A percentile compares a stretch with the other conserved stretches of the same genome.
These are phyloP conservation scores for Rasamsonia emersonii DNA, from an alignment of 2,329 filamentous ascomycete species.

Conservation along the genomic window DNA sequence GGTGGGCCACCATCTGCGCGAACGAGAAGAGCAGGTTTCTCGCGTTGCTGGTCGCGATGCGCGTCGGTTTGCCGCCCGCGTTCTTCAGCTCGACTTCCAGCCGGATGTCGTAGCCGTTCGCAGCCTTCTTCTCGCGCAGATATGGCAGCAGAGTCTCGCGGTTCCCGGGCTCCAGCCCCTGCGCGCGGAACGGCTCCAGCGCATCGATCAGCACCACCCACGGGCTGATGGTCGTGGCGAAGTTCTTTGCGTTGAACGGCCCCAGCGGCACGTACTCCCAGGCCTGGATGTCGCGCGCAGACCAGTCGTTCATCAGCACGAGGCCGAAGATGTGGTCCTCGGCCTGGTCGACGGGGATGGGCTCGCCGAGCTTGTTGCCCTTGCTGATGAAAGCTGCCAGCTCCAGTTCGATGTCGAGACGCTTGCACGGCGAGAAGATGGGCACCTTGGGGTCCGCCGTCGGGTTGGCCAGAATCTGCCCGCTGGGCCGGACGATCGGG, in stretches of 20 bases:
- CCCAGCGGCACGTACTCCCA: slow-evolving; percentile 81
- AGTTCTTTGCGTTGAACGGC: slow-evolving; percentile 79
- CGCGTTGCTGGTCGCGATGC: slow-evolving; percentile 53
- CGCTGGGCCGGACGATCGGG: slow-evolving; percentile 61
- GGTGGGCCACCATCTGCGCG: slow-evolving; percentile 73
- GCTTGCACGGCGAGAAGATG: slow-evolving; percentile 53
- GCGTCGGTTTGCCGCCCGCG: slow-evolving; percentile 43
- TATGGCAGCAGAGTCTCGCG: slow-evolving; percentile 52
- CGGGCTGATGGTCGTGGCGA: slow-evolving; percentile 65
- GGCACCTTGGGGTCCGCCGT: slow-evolving; percentile 54
- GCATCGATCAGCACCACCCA: slow-evolving; percentile 75
- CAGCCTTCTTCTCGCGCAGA: slow-evolving; percentile 50
- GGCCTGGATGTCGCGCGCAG: slow-evolving; percentile 68
- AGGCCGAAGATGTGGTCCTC: slow-evolving; percentile 68
- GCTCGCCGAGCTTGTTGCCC: slow-evolving; percentile 55
- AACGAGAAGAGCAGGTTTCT: slow-evolving; percentile 72
- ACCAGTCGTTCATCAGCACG: slow-evolving; percentile 83
- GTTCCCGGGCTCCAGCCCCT: slow-evolving; percentile 45
- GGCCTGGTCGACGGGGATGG: slow-evolving; percentile 55
- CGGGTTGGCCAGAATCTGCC: slow-evolving; percentile 63
- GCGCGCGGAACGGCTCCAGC: slow-evolving; percentile 56
- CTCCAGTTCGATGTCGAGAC: slow-evolving; percentile 73
- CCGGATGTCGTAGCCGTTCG: slow-evolving; percentile 58
- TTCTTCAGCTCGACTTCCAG: slow-evolving; percentile 52
- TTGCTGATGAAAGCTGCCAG: slow-evolving; percentile 65